A percentile compares a stretch with the other conserved stretches of the same genome.
These are phyloP conservation scores for Papiliotrema nemorosa DNA, from an alignment of 1,284 basidiomycete genomes.

Conservation along the genomic window DNA sequence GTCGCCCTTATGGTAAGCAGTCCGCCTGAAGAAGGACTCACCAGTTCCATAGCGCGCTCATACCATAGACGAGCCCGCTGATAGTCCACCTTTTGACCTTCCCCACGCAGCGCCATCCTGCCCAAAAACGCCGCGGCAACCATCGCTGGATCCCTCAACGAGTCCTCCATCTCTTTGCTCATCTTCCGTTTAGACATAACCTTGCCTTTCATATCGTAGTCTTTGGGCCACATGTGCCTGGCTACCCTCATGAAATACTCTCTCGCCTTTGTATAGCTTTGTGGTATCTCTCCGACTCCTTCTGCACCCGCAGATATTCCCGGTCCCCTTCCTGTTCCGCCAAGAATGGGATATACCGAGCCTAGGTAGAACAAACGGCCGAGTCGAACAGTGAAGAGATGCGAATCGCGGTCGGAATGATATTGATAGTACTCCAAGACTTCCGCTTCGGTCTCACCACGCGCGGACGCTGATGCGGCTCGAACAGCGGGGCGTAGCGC, in stretches of 20 bases:
- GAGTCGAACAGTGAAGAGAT: conserved; percentile 77
- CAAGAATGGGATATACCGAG: conserved; percentile 68
- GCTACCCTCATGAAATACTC: conserved; percentile 80
- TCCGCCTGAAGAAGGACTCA: conserved; percentile 19
- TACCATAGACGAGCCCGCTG: conserved; percentile 88
- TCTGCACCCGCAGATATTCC: conserved; percentile 74
- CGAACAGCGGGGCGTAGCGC: conserved; percentile 70
- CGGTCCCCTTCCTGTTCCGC: conserved; percentile 52
- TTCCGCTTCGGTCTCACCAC: conserved; percentile 88
- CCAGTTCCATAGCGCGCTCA: conserved; percentile 70
- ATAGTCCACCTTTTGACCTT: conserved; percentile 78
- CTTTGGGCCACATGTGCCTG: conserved; percentile 74
- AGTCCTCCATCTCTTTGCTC: conserved; percentile 54
- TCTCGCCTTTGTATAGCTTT: conserved; percentile 68
- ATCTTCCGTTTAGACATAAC: conserved; percentile 57
- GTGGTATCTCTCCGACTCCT: conserved; percentile 73
- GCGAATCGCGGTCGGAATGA: conserved; percentile 84
- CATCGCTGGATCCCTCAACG: conserved; percentile 65
- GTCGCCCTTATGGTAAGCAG: conserved; percentile 57
- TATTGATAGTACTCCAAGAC: conserved; percentile 91
- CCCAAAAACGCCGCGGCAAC: conserved; percentile 78
- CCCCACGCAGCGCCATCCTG: conserved; percentile 89
- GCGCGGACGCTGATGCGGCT: conserved; percentile 71
- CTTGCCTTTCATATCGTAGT: conserved; percentile 51
- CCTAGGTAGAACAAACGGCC: conserved; percentile 94